These are phyloP conservation scores for Diospyros lotus DNA, from an alignment of 148 eudicot species.

Conservation along the genomic window DNA sequence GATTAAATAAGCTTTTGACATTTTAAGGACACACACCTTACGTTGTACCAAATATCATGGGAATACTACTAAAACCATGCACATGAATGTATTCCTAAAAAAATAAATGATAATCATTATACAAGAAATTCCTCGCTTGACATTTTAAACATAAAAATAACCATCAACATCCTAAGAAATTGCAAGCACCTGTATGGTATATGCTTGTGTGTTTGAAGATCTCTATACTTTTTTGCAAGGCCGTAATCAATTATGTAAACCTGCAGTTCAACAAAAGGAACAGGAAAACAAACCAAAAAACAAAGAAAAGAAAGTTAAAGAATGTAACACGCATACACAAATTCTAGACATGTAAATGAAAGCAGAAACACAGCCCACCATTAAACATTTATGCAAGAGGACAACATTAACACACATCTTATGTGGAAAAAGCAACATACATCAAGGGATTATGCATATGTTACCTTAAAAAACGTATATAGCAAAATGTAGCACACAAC, in stretches of 20 bases:
- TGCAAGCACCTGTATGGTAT: conserved; percentile 82
- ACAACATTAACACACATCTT: too few relatives aligned
- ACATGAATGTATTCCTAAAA: not conserved
- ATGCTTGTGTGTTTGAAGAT: conserved; percentile 92
- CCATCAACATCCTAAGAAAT: not conserved
- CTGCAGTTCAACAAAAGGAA: conserved; percentile 25
- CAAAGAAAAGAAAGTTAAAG: conserved; percentile 2
- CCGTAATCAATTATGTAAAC: conserved; percentile 93
- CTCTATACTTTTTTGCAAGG: conserved; percentile 89
- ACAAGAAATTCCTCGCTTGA: not conserved
- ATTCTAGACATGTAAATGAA: too few relatives aligned
- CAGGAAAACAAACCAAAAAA: not conserved
- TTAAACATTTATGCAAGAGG: too few relatives aligned
- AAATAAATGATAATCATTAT: not conserved
- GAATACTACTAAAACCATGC: not conserved
- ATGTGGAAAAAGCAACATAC: too few relatives aligned
- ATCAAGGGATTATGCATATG: too few relatives aligned
- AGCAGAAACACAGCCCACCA: too few relatives aligned
- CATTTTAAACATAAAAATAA: not conserved
- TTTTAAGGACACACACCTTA: too few relatives aligned
- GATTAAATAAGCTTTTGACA: too few relatives aligned
- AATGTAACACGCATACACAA: too few relatives aligned
- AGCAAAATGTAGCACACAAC: too few relatives aligned
- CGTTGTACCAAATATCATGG: not conserved
- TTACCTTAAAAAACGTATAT: too few relatives aligned